Conservation (phyloP, 108 stramenopile species). For the Bacterosira constricta region DNA sequence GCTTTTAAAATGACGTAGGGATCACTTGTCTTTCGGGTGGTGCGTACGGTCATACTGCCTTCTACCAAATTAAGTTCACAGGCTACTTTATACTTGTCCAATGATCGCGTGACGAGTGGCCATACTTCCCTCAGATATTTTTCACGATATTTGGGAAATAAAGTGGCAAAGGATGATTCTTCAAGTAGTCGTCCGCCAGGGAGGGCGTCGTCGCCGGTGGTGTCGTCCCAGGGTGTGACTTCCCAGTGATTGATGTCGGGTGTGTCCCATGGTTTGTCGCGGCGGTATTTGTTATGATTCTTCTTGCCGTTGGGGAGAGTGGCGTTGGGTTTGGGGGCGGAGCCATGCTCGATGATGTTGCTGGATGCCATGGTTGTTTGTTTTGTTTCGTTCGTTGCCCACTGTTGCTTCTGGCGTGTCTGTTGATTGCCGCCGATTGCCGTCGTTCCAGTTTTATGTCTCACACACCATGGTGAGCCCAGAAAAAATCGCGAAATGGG, state of each 20-base stretch:
- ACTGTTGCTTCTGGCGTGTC: not conserved
- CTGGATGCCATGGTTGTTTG: not conserved
- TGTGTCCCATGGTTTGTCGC: slow-evolving; percentile 99
- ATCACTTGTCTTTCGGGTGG: slow-evolving; percentile 93
- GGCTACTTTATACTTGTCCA: slow-evolving; percentile 79
- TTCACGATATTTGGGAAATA: slow-evolving; percentile 99
- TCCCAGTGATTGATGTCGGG: slow-evolving; percentile 98
- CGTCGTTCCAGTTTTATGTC: not conserved
- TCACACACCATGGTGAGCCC: not conserved
- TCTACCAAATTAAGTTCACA: slow-evolving; percentile 93
- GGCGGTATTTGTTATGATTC: slow-evolving; percentile 95
- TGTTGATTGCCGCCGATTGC: not conserved
- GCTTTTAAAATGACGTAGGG: slow-evolving; percentile 98
- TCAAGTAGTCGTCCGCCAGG: slow-evolving; percentile 90
- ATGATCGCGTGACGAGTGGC: slow-evolving; percentile 93
- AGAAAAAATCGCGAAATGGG: too few relatives aligned
- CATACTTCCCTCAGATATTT: slow-evolving; percentile 97
- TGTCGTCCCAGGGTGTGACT: slow-evolving; percentile 69
- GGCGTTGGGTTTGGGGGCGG: not conserved
- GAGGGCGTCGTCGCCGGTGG: slow-evolving; percentile 53
- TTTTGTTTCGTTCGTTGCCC: not conserved
- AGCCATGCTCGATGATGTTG: slow-evolving; percentile 11
- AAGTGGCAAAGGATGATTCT: slow-evolving; percentile 97
- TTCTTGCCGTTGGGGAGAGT: slow-evolving; percentile 40
- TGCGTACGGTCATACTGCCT: slow-evolving; percentile 98